Conservation (phyloP, 805 yeast genomes). For the Dipodascus albidus region DNA sequence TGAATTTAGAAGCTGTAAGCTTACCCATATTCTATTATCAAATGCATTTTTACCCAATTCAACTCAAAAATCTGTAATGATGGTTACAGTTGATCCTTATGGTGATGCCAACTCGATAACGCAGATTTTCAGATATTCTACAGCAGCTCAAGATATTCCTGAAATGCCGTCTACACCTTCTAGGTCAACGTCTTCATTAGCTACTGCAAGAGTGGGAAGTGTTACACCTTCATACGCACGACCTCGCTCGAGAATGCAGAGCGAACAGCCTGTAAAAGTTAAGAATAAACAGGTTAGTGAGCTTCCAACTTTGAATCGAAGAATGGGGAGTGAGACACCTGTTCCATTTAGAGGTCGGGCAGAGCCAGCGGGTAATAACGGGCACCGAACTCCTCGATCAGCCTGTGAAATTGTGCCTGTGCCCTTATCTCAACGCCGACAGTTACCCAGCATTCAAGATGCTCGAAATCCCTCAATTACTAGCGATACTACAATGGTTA, state of each 20-base stretch:
- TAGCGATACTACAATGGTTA: not conserved
- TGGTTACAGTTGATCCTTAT: conserved; percentile 31
- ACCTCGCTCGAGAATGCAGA: not conserved
- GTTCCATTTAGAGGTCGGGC: not conserved
- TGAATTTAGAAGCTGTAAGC: conserved; percentile 35
- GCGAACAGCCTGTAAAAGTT: not conserved
- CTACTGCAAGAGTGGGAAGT: not conserved
- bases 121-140: conserved; percentile 23
- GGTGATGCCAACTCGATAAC: conserved; percentile 28
- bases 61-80: conserved; percentile 23
- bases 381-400: not conserved
- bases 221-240: not conserved
- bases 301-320: not conserved
- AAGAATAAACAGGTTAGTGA: not conserved
- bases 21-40: conserved; percentile 37
- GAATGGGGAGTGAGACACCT: not conserved
- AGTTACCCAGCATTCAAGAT: conserved; percentile 1
- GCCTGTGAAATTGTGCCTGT: conserved; percentile 1
- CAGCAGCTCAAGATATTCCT: conserved; percentile 10
- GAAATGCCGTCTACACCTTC: conserved; percentile 9
- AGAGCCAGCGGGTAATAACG: not conserved
- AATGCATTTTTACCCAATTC: conserved; percentile 29
- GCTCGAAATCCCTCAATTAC: not conserved
- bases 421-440: conserved; percentile 6
- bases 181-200: conserved; percentile 6